Percentiles rank a stretch among this genome's conserved stretches.
These are phyloP conservation scores for Saccharomycopsis lassenensis DNA, from an alignment of 805 yeast genomes.

Conservation along the genomic window DNA sequence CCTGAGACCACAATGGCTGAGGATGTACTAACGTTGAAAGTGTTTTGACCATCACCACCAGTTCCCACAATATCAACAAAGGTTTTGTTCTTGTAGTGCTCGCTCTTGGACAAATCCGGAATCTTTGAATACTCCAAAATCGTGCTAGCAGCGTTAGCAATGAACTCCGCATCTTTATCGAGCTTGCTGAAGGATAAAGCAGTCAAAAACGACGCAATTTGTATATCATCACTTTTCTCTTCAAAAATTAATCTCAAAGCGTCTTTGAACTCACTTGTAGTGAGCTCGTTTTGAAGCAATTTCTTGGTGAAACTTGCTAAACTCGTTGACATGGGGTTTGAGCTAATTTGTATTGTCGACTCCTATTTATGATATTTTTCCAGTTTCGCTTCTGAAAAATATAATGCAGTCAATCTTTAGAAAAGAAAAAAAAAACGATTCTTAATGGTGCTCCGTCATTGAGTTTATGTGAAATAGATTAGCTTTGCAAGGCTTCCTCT, in stretches of 20 bases:
- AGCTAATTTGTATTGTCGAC: no score
- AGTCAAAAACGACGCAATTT: constrained; percentile 69
- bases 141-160: constrained; percentile 78
- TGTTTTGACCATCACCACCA: constrained; percentile 97
- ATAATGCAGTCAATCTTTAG: no score
- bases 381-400: no score
- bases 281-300: no score
- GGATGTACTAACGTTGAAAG: constrained; percentile 93
- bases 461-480: no score
- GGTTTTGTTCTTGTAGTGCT: constrained; percentile 28
- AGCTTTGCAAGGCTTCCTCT: no score
- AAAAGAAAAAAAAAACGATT: no score
- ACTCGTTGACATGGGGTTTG: constrained; percentile 13
- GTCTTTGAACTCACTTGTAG: constrained; percentile 16
- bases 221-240: constrained; percentile 27
- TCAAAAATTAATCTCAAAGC: constrained; percentile 20
- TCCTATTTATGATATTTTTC: no score
- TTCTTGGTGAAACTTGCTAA: no score
- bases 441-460: no score
- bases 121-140: constrained; percentile 53
- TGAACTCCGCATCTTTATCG: constrained; percentile 71
- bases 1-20: constrained; percentile 94
- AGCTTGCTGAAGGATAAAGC: constrained; percentile 62
- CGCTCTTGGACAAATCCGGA: constrained; percentile 30
- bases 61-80: constrained; percentile 93